Percentiles rank a stretch among this genome's conserved stretches.
These are phyloP conservation scores for Blastocystis sp. DNA, from an alignment of 352 stramenopile genomes.

Conservation along the genomic window DNA sequence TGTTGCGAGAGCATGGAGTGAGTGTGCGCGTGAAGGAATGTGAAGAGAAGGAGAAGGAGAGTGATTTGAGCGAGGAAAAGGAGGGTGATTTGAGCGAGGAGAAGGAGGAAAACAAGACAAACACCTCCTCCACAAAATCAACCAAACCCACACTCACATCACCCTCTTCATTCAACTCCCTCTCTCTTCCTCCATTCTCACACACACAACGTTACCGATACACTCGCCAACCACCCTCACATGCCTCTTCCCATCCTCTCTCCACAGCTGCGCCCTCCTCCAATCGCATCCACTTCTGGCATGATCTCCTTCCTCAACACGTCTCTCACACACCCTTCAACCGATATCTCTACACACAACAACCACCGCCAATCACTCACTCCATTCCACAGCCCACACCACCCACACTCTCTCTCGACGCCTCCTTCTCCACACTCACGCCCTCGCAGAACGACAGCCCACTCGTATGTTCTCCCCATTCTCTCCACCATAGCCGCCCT, in stretches of 20 bases:
- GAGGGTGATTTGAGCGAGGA: not conserved
- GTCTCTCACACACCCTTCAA: not conserved
- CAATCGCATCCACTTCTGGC: constrained; percentile 2
- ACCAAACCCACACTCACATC: not conserved
- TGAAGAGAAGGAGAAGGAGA: not conserved
- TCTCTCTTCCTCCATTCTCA: not conserved
- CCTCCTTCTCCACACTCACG: constrained; percentile 20
- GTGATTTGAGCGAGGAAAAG: not conserved
- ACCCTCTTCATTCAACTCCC: not conserved
- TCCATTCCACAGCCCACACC: not conserved
- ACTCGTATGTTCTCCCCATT: not conserved
- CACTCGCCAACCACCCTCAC: not conserved
- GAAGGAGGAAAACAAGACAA: not conserved
- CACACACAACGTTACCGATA: not conserved
- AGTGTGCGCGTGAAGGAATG: not conserved
- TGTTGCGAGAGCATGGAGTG: constrained; percentile 21
- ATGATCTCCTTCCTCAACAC: not conserved
- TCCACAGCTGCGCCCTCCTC: not conserved
- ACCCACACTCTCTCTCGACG: not conserved
- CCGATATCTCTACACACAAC: not conserved
- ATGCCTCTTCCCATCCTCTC: not conserved
- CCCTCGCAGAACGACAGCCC: not conserved
- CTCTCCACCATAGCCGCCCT: not conserved
- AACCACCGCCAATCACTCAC: not conserved
- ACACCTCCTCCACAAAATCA: not conserved